Evolutionary conservation across 306 rosid genomes (phyloP).

Genomic region (Leucaena leucocephala): DNA sequence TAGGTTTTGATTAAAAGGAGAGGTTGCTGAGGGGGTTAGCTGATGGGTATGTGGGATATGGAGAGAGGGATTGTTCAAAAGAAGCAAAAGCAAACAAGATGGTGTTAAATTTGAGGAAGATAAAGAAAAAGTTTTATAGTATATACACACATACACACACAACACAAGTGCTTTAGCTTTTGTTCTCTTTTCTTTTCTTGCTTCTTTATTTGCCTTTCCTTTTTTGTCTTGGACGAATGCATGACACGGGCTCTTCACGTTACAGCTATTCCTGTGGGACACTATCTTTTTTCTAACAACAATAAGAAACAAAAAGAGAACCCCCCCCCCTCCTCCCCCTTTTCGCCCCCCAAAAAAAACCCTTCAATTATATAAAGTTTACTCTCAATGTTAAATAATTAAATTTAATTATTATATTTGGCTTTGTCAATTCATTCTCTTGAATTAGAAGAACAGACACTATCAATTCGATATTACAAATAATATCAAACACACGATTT

Average conservation of each 20-base stretch:
- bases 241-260: constrained; percentile 42
- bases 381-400: too few species aligned
- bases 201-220: constrained; percentile 41
- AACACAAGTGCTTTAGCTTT: constrained; percentile 41
- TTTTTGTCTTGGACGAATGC: constrained; percentile 52
- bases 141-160: background rate
- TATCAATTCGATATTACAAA: too few species aligned
- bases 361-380: too few species aligned
- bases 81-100: constrained; percentile 35
- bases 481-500: too few species aligned
- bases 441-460: too few species aligned
- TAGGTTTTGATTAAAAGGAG: background rate
- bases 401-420: too few species aligned
- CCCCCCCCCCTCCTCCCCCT: too few species aligned
- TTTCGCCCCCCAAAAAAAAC: too few species aligned
- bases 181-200: constrained; percentile 19
- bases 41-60: constrained; percentile 36
- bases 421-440: too few species aligned
- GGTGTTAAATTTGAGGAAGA: constrained; percentile 47
- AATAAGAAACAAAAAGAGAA: constrained; percentile 57
- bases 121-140: constrained; percentile 28
- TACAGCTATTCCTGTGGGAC: constrained; percentile 43
- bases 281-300: background rate
- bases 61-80: constrained; percentile 38
- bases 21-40: constrained; percentile 5